These are phyloP conservation scores for Ogataea haglerorum DNA, from an alignment of 805 yeast genomes.

Conservation along the genomic window DNA sequence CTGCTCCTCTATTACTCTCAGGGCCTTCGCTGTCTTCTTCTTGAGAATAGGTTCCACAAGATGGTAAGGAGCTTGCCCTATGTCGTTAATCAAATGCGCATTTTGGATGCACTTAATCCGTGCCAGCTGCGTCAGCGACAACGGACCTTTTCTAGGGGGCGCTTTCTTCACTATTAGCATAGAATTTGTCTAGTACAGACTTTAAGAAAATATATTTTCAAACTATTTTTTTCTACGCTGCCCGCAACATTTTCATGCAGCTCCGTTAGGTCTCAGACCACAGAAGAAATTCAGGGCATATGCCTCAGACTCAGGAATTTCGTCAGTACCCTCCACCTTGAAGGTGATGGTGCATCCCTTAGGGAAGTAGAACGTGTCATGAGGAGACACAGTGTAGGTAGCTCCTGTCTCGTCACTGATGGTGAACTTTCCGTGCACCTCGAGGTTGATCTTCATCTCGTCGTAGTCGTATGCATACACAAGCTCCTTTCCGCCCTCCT, in stretches of 20 bases:
- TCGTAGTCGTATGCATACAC: conserved; percentile 66
- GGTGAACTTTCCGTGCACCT: conserved; percentile 62
- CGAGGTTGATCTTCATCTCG: conserved; percentile 67
- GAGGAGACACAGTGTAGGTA: conserved; percentile 54
- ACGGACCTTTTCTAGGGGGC: conserved; percentile 23
- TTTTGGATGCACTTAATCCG: conserved; percentile 30
- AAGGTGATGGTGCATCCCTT: conserved; percentile 68
- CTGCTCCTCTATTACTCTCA: conserved; percentile 37
- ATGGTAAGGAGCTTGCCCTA: conserved; percentile 40
- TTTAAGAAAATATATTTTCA: conserved; percentile 1
- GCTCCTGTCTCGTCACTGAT: conserved; percentile 63
- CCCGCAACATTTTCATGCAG: conserved; percentile 22
- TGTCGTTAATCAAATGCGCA: conserved; percentile 32
- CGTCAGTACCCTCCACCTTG: conserved; percentile 41
- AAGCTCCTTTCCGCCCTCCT: conserved; percentile 64
- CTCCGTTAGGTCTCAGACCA: conserved; percentile 52
- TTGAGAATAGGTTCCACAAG: conserved; percentile 44
- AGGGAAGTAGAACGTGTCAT: conserved; percentile 64
- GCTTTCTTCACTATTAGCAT: conserved; percentile 15
- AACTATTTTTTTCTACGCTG: conserved; percentile 3
- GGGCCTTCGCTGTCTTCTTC: conserved; percentile 43
- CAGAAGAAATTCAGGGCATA: conserved; percentile 62
- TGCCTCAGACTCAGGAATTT: conserved; percentile 38
- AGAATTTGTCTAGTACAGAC: not conserved
- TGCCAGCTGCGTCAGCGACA: conserved; percentile 27